Conservation (phyloP, 768 basidiomycete species). For the Gelatoporia subvermispora region DNA sequence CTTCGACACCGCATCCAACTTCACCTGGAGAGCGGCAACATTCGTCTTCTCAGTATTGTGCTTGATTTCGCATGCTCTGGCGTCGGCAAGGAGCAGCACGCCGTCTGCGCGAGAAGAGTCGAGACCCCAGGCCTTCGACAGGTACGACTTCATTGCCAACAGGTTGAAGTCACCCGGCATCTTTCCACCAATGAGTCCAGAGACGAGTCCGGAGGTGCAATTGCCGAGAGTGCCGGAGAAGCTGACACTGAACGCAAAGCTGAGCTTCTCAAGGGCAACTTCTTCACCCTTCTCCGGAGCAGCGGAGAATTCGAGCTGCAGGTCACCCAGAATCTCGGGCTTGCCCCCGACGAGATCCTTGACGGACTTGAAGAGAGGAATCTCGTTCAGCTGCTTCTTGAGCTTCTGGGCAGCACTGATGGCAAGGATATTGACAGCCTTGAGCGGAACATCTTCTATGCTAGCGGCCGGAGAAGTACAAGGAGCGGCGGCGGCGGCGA, state of each 20-base stretch:
- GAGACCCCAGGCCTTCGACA: slow-evolving; percentile 94
- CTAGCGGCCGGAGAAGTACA: slow-evolving; percentile 61
- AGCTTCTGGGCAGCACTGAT: slow-evolving; percentile 95
- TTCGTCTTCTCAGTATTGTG: slow-evolving; percentile 84
- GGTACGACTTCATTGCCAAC: slow-evolving; percentile 82
- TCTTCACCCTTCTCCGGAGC: slow-evolving; percentile 99
- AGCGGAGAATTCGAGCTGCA: slow-evolving; percentile 90
- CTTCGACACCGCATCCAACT: slow-evolving; percentile 79
- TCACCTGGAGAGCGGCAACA: slow-evolving; percentile 67
- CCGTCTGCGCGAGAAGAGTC: slow-evolving; percentile 86
- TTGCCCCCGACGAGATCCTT: slow-evolving; percentile 99
- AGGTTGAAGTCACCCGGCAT: slow-evolving; percentile 99
- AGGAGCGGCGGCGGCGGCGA: slow-evolving; percentile 39
- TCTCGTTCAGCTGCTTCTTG: slow-evolving; percentile 89
- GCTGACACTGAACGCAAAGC: slow-evolving; percentile 74
- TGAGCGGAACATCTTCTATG: slow-evolving; percentile 88
- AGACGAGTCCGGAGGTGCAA: slow-evolving; percentile 85
- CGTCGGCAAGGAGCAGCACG: slow-evolving; percentile 87
- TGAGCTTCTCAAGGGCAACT: slow-evolving; percentile 92
- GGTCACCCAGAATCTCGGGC: slow-evolving; percentile 95
- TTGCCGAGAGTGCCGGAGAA: slow-evolving; percentile 89
- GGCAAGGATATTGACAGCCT: slow-evolving; percentile 82
- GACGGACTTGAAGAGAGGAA: slow-evolving; percentile 89
- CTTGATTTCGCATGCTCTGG: slow-evolving; percentile 86
- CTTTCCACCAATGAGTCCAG: slow-evolving; percentile 89